Evolutionary conservation across 163 green algal genomes (phyloP).

Genomic region (Trebouxia gelatinosa): DNA sequence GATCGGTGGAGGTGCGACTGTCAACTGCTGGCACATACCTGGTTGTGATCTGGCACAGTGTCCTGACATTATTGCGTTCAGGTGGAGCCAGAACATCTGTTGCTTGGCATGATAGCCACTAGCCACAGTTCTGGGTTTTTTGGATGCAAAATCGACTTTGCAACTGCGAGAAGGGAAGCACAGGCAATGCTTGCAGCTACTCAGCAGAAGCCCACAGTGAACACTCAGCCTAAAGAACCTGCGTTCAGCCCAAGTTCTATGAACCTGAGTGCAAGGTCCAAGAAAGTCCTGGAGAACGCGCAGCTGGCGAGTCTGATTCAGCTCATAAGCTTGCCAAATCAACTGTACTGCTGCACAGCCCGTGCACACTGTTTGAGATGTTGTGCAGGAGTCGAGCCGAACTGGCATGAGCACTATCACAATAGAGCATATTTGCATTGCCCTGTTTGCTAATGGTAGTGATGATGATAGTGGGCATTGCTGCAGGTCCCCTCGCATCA

Average conservation of each 20-base stretch:
- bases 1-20: too few relatives aligned
- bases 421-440: constrained; percentile 84
- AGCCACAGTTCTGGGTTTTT: constrained; percentile 23
- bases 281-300: neutral
- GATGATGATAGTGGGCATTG: neutral
- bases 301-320: too few relatives aligned
- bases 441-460: constrained; percentile 56
- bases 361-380: neutral
- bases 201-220: neutral
- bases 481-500: too few relatives aligned
- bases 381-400: constrained; percentile 68
- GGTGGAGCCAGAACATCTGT: constrained; percentile 80
- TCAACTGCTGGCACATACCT: too few relatives aligned
- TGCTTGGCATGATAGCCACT: constrained; percentile 77
- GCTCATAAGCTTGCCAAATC: too few relatives aligned
- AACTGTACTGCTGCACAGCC: neutral
- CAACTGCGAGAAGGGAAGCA: constrained; percentile 1
- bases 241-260: neutral
- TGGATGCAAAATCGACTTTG: constrained; percentile 17
- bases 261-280: neutral
- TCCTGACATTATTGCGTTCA: too few relatives aligned
- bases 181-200: neutral
- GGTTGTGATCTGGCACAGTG: too few relatives aligned
- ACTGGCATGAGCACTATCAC: constrained; percentile 79
- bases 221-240: neutral